Conservation (phyloP, 2,329 filamentous ascomycete genomes). For the Penicillium occitanis region DNA sequence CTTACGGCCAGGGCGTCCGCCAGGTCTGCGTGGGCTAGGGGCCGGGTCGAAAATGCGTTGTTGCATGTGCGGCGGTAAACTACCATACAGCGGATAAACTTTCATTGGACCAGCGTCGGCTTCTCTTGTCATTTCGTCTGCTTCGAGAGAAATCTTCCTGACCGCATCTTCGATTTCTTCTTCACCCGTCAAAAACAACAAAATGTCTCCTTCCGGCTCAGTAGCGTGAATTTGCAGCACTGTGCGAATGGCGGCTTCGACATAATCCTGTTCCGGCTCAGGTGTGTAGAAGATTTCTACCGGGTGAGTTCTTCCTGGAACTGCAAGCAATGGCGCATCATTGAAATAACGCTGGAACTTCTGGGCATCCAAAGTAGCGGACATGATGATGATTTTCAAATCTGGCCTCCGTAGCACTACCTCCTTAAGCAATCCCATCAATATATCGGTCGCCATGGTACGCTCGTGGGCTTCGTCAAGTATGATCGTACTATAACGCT, state of each 20-base stretch:
- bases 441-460: slow-evolving; percentile 92
- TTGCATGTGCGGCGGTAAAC: slow-evolving; percentile 86
- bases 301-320: slow-evolving; percentile 91
- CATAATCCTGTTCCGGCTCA: slow-evolving; percentile 92
- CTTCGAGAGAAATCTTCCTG: slow-evolving; percentile 85
- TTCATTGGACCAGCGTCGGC: slow-evolving; percentile 85
- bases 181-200: slow-evolving; percentile 94
- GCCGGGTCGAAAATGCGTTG: slow-evolving; percentile 93
- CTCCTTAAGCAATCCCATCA: slow-evolving; percentile 95
- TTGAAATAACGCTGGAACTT: slow-evolving; percentile 99
- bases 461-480: slow-evolving; percentile 98
- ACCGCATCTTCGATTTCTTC: slow-evolving; percentile 98
- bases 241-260: slow-evolving; percentile 90
- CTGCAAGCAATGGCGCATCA: slow-evolving; percentile 86
- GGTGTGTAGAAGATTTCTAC: slow-evolving; percentile 99
- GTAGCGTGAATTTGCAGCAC: slow-evolving; percentile 95
- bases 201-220: slow-evolving; percentile 86
- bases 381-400: slow-evolving; percentile 98
- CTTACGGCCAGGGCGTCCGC: slow-evolving; percentile 87
- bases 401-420: slow-evolving; percentile 78
- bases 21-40: slow-evolving; percentile 68
- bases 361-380: slow-evolving; percentile 91
- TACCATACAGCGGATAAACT: slow-evolving; percentile 92
- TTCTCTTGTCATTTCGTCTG: slow-evolving; percentile 87
- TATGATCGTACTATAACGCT: slow-evolving; percentile 94